phyloP scores from a whole-genome alignment of 2,329 filamentous ascomycete genomes.

The Exserohilum rostratum region DNA sequence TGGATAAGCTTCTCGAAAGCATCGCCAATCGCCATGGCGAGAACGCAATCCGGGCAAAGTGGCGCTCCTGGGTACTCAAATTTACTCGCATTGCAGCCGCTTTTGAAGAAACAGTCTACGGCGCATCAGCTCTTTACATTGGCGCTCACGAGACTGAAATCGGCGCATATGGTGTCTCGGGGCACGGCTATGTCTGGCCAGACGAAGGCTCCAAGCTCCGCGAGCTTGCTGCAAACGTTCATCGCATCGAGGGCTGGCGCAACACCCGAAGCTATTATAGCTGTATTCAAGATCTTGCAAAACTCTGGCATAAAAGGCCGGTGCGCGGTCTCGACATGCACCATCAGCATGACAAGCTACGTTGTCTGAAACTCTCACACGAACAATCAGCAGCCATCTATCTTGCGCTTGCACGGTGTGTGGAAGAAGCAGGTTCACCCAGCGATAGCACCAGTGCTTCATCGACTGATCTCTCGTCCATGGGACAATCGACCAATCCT shows the following conservation, averaged over 20 bases:
- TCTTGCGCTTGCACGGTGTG: conserved; percentile 74
- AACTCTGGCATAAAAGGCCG: conserved; percentile 56
- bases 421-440: conserved; percentile 57
- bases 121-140: conserved; percentile 86
- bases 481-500: conserved; percentile 31
- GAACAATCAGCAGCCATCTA: conserved; percentile 84
- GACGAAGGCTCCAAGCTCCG: conserved; percentile 80
- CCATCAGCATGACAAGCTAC: conserved; percentile 89
- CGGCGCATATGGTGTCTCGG: conserved; percentile 63
- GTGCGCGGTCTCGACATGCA: conserved; percentile 84
- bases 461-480: conserved; percentile 25
- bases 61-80: conserved; percentile 91
- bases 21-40: conserved; percentile 85
- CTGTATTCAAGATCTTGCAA: conserved; percentile 71
- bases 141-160: conserved; percentile 69
- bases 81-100: conserved; percentile 91
- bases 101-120: conserved; percentile 95
- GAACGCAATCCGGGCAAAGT: conserved; percentile 87
- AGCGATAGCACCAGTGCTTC: conserved; percentile 23
- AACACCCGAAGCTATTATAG: conserved; percentile 95
- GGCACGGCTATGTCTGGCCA: conserved; percentile 94
- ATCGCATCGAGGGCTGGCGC: conserved; percentile 94
- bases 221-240: conserved; percentile 89
- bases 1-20: conserved; percentile 81
- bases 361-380: conserved; percentile 78